Conservation (phyloP, 331 rosid genomes). For the Pyracantha coccinea region DNA sequence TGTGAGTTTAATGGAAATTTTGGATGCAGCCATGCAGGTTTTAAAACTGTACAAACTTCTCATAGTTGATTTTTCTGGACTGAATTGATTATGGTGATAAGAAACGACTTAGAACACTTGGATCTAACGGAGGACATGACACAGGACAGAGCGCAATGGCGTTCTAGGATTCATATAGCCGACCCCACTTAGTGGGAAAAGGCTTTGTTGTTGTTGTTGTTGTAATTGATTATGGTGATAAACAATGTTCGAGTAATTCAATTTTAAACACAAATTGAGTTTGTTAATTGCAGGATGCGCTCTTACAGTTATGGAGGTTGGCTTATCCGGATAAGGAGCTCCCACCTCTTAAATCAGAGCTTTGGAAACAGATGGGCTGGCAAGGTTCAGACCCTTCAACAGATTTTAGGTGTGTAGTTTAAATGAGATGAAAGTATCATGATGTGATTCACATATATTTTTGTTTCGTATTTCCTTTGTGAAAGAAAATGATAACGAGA, state of each 20-base stretch:
- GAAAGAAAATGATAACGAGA: constrained; percentile 6
- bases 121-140: too few species aligned
- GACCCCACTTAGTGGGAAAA: too few species aligned
- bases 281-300: constrained; percentile 59
- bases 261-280: background rate
- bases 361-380: constrained; percentile 99
- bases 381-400: constrained; percentile 97
- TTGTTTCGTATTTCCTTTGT: constrained; percentile 1
- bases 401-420: constrained; percentile 71
- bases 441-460: background rate
- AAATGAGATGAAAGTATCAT: background rate
- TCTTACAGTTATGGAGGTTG: constrained; percentile 69
- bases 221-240: too few species aligned
- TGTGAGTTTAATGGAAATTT: too few species aligned
- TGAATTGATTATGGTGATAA: too few species aligned
- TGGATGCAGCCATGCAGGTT: too few species aligned
- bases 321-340: constrained; percentile 81
- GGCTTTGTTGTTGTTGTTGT: too few species aligned
- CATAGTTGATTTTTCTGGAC: too few species aligned
- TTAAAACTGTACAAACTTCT: too few species aligned
- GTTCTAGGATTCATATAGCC: too few species aligned
- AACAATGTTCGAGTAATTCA: background rate
- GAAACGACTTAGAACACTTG: too few species aligned
- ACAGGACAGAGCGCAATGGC: too few species aligned
- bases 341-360: constrained; percentile 81